Evolutionary conservation across 371 early-diverging fungal species (phyloP).

Genomic region (Mortierella sp.): DNA sequence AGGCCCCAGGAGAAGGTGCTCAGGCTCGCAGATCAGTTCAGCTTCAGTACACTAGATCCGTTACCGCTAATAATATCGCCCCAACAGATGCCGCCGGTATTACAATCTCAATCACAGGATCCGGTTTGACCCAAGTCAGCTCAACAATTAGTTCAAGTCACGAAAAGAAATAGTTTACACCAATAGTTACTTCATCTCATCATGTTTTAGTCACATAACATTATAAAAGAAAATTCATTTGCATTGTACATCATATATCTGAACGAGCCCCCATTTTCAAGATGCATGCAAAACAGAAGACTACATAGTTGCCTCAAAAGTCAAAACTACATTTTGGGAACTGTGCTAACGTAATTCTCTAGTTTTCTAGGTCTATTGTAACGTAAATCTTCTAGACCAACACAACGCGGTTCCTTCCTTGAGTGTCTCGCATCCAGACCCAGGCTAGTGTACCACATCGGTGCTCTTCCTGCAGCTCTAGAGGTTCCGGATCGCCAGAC

Average conservation of each 20-base stretch:
- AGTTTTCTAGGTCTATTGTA: background rate
- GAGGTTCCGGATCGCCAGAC: background rate
- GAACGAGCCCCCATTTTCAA: background rate
- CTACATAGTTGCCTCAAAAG: too few relatives aligned
- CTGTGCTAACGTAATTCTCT: too few relatives aligned
- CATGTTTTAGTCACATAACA: background rate
- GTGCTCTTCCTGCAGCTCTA: background rate
- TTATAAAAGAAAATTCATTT: background rate
- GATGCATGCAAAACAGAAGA: too few relatives aligned
- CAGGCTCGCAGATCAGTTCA: background rate
- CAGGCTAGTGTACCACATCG: slow-evolving; percentile 15
- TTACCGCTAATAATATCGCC: background rate
- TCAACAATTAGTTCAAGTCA: background rate
- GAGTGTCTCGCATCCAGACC: slow-evolving; percentile 21
- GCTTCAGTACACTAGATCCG: background rate
- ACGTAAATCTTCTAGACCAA: slow-evolving; percentile 11
- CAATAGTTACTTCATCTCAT: background rate
- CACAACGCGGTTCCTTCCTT: slow-evolving; percentile 3
- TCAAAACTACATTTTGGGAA: too few relatives aligned
- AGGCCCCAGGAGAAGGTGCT: background rate
- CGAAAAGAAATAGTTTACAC: background rate
- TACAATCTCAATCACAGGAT: background rate
- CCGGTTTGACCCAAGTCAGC: background rate
- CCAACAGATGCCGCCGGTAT: background rate
- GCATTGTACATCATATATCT: background rate